These are phyloP conservation scores for Eucalyptus brandiana DNA, from an alignment of 345 rosid species.

Conservation along the genomic window DNA sequence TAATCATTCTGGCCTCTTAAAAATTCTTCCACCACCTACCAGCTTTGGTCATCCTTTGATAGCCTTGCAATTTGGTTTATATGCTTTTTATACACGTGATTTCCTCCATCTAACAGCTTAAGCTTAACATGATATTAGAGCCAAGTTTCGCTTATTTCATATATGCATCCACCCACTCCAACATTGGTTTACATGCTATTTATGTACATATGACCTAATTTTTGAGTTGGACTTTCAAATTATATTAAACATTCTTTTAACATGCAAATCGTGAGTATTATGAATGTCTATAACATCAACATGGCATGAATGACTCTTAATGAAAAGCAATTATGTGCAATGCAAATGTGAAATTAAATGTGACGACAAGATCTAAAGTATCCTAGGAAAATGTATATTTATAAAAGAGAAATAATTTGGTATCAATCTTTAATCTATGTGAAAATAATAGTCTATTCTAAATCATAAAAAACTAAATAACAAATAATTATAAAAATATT, in stretches of 20 bases:
- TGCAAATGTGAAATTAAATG: not conserved
- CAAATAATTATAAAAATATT: no score
- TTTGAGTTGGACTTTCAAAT: no score
- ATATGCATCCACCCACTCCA: not conserved
- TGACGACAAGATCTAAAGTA: not conserved
- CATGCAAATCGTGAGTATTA: not conserved
- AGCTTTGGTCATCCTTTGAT: no score
- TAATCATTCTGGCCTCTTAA: no score
- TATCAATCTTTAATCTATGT: no score
- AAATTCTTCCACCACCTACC: no score
- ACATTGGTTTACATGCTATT: no score
- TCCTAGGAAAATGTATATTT: not conserved
- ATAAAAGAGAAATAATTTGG: no score
- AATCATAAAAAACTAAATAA: no score
- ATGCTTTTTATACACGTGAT: not conserved
- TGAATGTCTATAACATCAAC: not conserved
- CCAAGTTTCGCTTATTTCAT: not conserved
- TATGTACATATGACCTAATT: no score
- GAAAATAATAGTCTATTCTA: no score
- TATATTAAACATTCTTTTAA: no score
- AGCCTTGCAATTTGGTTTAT: not conserved
- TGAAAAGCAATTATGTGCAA: not conserved
- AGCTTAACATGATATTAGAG: not conserved
- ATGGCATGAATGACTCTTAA: not conserved
- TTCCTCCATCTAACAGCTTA: not conserved